phyloP scores from a whole-genome alignment of 2,329 filamentous ascomycete genomes.

The Emmonsia crescens region DNA sequence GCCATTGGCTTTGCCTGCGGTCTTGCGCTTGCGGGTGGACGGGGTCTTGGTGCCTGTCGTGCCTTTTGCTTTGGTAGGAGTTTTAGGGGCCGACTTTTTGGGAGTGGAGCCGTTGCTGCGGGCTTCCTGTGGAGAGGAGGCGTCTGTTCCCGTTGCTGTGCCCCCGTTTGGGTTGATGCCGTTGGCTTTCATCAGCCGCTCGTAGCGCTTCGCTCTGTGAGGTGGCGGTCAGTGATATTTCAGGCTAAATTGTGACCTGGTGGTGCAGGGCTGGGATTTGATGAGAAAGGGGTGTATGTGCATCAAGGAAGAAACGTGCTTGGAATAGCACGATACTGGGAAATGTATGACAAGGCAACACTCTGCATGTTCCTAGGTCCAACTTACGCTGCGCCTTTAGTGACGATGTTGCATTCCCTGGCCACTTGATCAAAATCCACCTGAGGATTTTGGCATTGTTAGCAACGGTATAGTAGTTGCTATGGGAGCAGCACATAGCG shows the following conservation, averaged over 20 bases:
- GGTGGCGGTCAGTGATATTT: constrained; percentile 2
- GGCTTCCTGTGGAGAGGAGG: constrained; percentile 8
- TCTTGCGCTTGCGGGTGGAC: constrained; percentile 12
- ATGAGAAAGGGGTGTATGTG: not conserved
- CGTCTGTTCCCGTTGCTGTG: not conserved
- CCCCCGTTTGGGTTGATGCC: constrained; percentile 31
- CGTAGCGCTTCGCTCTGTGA: constrained; percentile 54
- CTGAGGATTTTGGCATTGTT: constrained; percentile 29
- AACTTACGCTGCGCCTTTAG: constrained; percentile 60
- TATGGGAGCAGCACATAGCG: not conserved
- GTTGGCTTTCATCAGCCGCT: constrained; percentile 53
- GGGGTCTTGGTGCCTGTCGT: constrained; percentile 13
- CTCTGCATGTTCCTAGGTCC: not conserved
- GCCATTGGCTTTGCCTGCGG: not conserved
- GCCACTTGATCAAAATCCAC: constrained; percentile 57
- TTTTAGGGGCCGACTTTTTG: constrained; percentile 11
- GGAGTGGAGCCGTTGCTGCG: constrained; percentile 17
- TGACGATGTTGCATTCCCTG: constrained; percentile 50
- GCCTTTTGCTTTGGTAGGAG: constrained; percentile 18
- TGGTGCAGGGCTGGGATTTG: not conserved
- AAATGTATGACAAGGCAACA: not conserved
- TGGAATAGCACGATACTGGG: not conserved
- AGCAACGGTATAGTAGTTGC: not conserved
- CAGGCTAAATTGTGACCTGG: not conserved
- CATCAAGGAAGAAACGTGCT: not conserved